Percentiles rank a stretch among this genome's conserved stretches.
These are phyloP conservation scores for Aspergillus costaricaensis DNA, from an alignment of 2,329 filamentous ascomycete genomes.

Conservation along the genomic window DNA sequence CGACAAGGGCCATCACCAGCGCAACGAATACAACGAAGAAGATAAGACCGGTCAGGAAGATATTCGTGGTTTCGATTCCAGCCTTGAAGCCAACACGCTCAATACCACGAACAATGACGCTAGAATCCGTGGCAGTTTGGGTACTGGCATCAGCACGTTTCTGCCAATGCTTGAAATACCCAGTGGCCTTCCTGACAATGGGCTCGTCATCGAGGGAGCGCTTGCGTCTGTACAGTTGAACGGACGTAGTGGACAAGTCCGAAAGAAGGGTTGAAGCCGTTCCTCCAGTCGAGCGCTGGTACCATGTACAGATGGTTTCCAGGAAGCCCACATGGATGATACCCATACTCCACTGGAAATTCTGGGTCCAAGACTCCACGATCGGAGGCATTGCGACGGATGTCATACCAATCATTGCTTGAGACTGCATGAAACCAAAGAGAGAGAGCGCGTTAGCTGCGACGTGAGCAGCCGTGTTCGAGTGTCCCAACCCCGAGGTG, in stretches of 20 bases:
- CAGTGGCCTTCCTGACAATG: constrained; percentile 31
- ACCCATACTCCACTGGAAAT: constrained; percentile 98
- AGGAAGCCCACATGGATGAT: constrained; percentile 87
- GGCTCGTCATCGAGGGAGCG: constrained; percentile 51
- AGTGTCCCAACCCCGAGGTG: constrained; percentile 85
- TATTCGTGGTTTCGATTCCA: constrained; percentile 82
- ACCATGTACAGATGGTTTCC: constrained; percentile 90
- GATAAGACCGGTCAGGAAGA: constrained; percentile 86
- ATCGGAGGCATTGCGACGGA: constrained; percentile 81
- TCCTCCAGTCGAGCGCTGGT: constrained; percentile 89
- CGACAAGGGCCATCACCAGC: constrained; percentile 70
- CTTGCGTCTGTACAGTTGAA: constrained; percentile 71
- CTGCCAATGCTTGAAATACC: constrained; percentile 43
- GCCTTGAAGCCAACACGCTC: constrained; percentile 85
- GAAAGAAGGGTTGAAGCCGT: constrained; percentile 78
- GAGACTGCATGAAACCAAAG: constrained; percentile 91
- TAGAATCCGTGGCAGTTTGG: constrained; percentile 15
- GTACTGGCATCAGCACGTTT: constrained; percentile 54
- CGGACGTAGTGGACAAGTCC: constrained; percentile 71
- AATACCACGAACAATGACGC: constrained; percentile 68
- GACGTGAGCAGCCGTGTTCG: constrained; percentile 91
- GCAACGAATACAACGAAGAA: constrained; percentile 87
- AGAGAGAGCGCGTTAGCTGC: constrained; percentile 92
- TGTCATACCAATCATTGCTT: constrained; percentile 86
- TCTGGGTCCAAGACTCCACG: constrained; percentile 90